phyloP scores from a whole-genome alignment of 257 asterid genomes.

The Solanum arcanum region DNA sequence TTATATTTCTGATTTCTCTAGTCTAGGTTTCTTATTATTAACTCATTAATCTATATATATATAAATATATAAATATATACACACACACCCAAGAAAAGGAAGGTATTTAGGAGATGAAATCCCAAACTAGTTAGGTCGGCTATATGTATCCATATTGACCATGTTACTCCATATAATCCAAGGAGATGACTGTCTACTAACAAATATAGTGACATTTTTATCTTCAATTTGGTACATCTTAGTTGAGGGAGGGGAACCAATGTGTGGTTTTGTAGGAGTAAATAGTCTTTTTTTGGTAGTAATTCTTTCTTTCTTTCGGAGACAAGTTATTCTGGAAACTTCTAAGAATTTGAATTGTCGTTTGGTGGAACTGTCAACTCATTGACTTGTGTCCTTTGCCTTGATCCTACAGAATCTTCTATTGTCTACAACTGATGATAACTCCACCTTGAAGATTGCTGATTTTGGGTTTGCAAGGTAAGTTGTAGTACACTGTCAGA shows the following conservation, averaged over 20 bases:
- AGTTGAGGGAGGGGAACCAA: background rate
- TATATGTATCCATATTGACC: background rate
- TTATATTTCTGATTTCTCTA: background rate
- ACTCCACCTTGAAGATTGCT: slow-evolving; percentile 33
- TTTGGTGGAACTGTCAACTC: background rate
- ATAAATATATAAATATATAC: too few relatives aligned
- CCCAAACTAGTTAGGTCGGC: background rate
- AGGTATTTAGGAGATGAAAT: background rate
- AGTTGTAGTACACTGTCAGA: background rate
- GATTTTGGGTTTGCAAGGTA: slow-evolving; percentile 85
- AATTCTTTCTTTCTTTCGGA: background rate
- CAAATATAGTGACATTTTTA: background rate
- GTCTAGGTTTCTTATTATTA: background rate
- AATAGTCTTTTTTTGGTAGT: background rate
- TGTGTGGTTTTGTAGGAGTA: background rate
- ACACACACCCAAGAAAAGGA: background rate
- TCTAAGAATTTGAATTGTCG: background rate
- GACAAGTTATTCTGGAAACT: background rate
- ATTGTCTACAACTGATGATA: slow-evolving; percentile 29
- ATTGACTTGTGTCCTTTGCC: background rate
- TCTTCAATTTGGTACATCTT: background rate
- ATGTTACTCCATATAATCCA: background rate
- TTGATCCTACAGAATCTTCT: slow-evolving; percentile 31
- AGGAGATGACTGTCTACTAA: background rate
- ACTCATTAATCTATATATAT: background rate